These are phyloP conservation scores for Cryphonectria naterciae DNA, from an alignment of 2,329 filamentous ascomycete species.

Conservation along the genomic window DNA sequence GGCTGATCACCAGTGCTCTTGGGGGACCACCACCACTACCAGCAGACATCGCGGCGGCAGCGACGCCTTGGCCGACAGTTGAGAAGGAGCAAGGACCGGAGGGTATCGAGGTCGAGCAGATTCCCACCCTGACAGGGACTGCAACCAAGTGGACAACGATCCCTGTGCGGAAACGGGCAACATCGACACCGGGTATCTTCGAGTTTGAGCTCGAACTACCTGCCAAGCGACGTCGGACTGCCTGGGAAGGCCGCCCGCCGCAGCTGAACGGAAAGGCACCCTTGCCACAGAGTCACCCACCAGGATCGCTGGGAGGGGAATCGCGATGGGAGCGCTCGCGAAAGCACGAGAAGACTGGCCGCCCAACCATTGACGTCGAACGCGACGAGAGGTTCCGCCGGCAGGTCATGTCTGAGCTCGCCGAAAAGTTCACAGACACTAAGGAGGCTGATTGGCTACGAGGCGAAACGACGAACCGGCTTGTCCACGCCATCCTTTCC, in stretches of 20 bases:
- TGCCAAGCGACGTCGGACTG: constrained; percentile 21
- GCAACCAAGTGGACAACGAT: constrained; percentile 26
- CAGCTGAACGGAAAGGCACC: neutral
- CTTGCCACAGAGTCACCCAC: neutral
- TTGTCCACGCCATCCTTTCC: constrained; percentile 28
- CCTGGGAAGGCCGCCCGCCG: neutral
- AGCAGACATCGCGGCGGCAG: neutral
- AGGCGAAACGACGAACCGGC: constrained; percentile 28
- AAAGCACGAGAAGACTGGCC: neutral
- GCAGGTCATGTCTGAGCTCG: constrained; percentile 25
- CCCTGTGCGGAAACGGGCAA: constrained; percentile 25
- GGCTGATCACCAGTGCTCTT: constrained; percentile 24
- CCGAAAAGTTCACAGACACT: constrained; percentile 24
- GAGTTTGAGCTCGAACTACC: constrained; percentile 27
- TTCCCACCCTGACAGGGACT: constrained; percentile 17
- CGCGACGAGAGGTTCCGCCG: constrained; percentile 24
- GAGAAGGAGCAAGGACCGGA: constrained; percentile 9
- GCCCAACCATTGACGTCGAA: constrained; percentile 13
- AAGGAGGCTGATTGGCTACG: constrained; percentile 28
- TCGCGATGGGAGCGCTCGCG: too few species aligned
- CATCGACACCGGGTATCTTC: constrained; percentile 24
- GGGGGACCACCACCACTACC: neutral
- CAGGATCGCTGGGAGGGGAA: neutral
- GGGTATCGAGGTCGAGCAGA: constrained; percentile 10
- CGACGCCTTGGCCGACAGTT: neutral